Evolutionary conservation across 352 stramenopile genomes (phyloP).

Genomic region (Phytopythium chamaehyphon): DNA sequence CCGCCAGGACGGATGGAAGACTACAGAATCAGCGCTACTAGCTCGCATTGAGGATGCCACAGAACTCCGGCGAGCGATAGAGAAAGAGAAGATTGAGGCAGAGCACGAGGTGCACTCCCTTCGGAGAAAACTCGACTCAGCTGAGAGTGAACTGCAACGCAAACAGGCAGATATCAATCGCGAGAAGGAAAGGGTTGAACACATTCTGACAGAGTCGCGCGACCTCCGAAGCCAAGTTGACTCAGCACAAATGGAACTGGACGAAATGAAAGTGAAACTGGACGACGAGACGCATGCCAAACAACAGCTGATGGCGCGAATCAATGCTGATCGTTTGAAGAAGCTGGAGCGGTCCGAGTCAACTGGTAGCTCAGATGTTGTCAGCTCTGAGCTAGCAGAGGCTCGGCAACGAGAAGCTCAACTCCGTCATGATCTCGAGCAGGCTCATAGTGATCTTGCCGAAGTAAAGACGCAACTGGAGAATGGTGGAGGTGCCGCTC

Average conservation of each 20-base stretch:
- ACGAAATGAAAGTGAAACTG: conserved; percentile 38
- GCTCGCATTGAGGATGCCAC: conserved; percentile 36
- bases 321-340: conserved; percentile 15
- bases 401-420: conserved; percentile 35
- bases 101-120: conserved; percentile 38
- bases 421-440: conserved; percentile 56
- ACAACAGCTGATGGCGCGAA: conserved; percentile 26
- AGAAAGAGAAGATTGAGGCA: conserved; percentile 36
- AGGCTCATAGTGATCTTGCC: conserved; percentile 53
- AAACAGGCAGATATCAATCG: conserved; percentile 26
- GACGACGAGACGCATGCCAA: conserved; percentile 34
- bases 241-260: conserved; percentile 40
- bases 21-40: conserved; percentile 37
- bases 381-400: conserved; percentile 34
- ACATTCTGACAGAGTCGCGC: conserved; percentile 22
- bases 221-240: conserved; percentile 37
- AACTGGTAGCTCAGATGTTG: conserved; percentile 6
- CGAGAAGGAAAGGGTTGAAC: conserved; percentile 30
- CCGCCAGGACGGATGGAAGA: conserved; percentile 54
- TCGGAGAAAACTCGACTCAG: conserved; percentile 23
- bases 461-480: conserved; percentile 26
- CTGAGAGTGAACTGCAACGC: conserved; percentile 24
- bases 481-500: conserved; percentile 14
- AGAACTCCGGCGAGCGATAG: conserved; percentile 22
- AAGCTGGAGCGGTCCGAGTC: conserved; percentile 10